A percentile compares a stretch with the other conserved stretches of the same genome.
phyloP scores from a whole-genome alignment of 2,329 filamentous ascomycete species.

The Trichocomaceae sp. region DNA sequence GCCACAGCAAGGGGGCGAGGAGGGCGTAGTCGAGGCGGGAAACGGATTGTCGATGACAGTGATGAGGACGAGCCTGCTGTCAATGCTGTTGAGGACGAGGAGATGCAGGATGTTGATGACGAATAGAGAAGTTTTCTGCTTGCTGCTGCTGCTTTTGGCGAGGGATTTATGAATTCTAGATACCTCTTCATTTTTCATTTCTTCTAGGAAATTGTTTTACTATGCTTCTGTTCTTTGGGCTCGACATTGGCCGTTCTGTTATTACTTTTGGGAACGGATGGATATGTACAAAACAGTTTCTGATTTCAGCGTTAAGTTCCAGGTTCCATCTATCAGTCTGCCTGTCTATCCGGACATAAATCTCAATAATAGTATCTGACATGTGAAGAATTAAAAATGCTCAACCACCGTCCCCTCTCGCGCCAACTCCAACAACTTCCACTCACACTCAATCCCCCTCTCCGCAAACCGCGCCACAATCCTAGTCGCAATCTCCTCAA shows the following conservation, averaged over 20 bases:
- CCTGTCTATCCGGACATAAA: background rate
- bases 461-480: constrained; percentile 69
- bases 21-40: constrained; percentile 9
- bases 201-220: constrained; percentile 4
- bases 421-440: constrained; percentile 83
- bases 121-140: background rate
- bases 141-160: background rate
- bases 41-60: constrained; percentile 15
- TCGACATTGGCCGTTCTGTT: background rate
- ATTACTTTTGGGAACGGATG: background rate
- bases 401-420: constrained; percentile 50
- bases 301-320: constrained; percentile 2
- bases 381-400: background rate
- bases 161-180: background rate
- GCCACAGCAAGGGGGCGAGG: background rate
- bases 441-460: constrained; percentile 64
- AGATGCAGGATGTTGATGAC: constrained; percentile 15
- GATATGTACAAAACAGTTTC: constrained; percentile 9
- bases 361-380: background rate
- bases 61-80: constrained; percentile 17
- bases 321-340: background rate
- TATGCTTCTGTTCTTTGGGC: background rate
- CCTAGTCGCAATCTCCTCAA: constrained; percentile 73
- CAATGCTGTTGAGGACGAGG: constrained; percentile 23
- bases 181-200: constrained; percentile 9